phyloP scores from a whole-genome alignment of 2,329 filamentous ascomycete genomes.

The Tympanopsis confertula region DNA sequence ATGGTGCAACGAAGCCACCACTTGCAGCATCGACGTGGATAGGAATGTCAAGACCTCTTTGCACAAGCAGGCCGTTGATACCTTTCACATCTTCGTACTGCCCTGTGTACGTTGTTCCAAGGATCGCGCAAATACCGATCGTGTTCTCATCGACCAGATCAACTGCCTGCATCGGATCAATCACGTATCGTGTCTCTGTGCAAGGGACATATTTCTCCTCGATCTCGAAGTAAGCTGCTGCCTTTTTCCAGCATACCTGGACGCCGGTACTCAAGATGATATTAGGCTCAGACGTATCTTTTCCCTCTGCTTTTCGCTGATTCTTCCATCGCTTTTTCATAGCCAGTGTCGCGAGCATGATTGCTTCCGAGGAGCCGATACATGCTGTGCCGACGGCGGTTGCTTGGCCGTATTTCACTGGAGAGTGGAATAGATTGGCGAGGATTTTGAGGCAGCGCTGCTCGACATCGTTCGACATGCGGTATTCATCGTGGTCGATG shows the following conservation, averaged over 20 bases:
- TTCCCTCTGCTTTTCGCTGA: conserved; percentile 70
- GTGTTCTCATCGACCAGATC: conserved; percentile 54
- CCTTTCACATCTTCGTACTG: conserved; percentile 90
- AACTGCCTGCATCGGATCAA: conserved; percentile 51
- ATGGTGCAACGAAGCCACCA: conserved; percentile 86
- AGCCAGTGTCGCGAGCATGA: conserved; percentile 71
- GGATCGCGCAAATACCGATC: conserved; percentile 84
- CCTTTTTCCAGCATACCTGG: conserved; percentile 96
- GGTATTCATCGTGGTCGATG: conserved; percentile 79
- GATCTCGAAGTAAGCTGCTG: conserved; percentile 78
- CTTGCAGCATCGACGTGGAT: conserved; percentile 92
- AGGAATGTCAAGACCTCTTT: conserved; percentile 65
- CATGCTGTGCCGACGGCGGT: conserved; percentile 74
- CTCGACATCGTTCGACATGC: conserved; percentile 72
- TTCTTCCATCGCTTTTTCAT: conserved; percentile 97
- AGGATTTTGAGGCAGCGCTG: conserved; percentile 91
- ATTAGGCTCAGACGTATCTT: conserved; percentile 68
- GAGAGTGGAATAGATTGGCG: conserved; percentile 75
- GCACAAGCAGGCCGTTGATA: conserved; percentile 74
- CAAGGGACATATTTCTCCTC: conserved; percentile 74
- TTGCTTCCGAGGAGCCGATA: conserved; percentile 81
- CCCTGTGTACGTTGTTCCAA: conserved; percentile 89
- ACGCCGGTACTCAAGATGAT: conserved; percentile 93
- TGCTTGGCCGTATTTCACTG: conserved; percentile 26
- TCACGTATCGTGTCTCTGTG: conserved; percentile 46